Conservation (phyloP, 306 rosid genomes). For the Cucurbita pepo region DNA sequence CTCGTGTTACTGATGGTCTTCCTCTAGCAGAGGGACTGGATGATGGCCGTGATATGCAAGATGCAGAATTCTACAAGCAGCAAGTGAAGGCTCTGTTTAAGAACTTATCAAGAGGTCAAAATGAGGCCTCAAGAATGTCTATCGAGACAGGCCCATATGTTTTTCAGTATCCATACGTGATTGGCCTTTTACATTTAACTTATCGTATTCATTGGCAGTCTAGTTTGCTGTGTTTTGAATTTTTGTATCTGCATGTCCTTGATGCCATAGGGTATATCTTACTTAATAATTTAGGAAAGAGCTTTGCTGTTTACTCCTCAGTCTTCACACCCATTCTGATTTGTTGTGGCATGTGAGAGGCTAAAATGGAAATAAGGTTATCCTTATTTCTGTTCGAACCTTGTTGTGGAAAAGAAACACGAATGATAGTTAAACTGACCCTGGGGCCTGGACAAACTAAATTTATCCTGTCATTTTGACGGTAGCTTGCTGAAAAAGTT, state of each 20-base stretch:
- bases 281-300: not conserved
- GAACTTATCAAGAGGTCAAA: constrained; percentile 78
- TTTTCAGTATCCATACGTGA: constrained; percentile 72
- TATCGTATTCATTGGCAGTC: not conserved
- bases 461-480: not conserved
- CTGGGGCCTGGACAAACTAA: not conserved
- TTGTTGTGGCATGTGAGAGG: not conserved
- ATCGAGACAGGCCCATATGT: constrained; percentile 90
- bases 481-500: not conserved
- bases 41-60: constrained; percentile 75
- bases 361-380: not conserved
- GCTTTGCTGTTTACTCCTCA: not conserved
- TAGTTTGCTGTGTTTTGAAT: not conserved
- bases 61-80: constrained; percentile 73
- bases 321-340: not conserved
- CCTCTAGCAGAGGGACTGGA: constrained; percentile 91
- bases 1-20: constrained; percentile 97
- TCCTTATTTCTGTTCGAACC: not conserved
- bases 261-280: not conserved
- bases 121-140: constrained; percentile 98
- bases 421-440: not conserved
- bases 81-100: constrained; percentile 94
- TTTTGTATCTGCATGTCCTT: not conserved
- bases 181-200: not conserved
- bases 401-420: not conserved